Evolutionary conservation across 768 basidiomycete genomes (phyloP), one percentile per base, ranked within the genome.

Genomic region (Mycena chlorophos): DNA sequence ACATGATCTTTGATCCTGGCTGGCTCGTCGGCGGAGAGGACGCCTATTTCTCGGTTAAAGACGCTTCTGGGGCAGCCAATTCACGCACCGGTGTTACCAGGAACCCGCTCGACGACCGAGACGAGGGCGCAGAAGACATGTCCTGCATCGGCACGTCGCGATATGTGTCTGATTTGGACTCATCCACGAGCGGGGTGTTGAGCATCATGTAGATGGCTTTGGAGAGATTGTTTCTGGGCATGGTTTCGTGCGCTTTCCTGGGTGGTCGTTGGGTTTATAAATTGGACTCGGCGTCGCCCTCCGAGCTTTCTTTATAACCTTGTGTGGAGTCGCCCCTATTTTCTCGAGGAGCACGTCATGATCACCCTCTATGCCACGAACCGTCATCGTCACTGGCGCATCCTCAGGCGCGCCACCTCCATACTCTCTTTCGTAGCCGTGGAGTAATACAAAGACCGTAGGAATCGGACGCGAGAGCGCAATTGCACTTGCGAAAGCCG

Each of bases 401-500:
- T 89, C 87, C 20, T 84, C 86, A 52, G 89, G 89, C 40, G 25
- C 43, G 60, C 65, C 58, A 19, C 28, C 51, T 28, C 17, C 42
- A 1, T 76, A 23, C 16, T 63, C n/a, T 14, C 3, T 31, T 12
- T n/a, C 22, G 16, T 40, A n/a, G 39, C 31, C 29, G 5, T 16
- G n/a, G 12, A 5, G 42, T 10, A 26, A 43, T 49, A n/a, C n/a
- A 43, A n/a, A n/a, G n/a, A 20, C 26, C 25, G 4, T 37, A 78
- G 77, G 77, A 4, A 91, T 94, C 57, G 91, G 91, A 16, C 77
- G 84, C 13, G 73, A 76, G 4, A 78, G 83, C 10, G 85, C 90
- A 1, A 76, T 92, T 56, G 86, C 86, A 1, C 75, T 95, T 10
- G 83, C 86, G 4, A 72, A 75, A 13, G 82, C 83, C 3, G 87